Evolutionary conservation across 371 early-diverging fungal genomes (phyloP).

Genomic region (Actinomortierella wolfii): DNA sequence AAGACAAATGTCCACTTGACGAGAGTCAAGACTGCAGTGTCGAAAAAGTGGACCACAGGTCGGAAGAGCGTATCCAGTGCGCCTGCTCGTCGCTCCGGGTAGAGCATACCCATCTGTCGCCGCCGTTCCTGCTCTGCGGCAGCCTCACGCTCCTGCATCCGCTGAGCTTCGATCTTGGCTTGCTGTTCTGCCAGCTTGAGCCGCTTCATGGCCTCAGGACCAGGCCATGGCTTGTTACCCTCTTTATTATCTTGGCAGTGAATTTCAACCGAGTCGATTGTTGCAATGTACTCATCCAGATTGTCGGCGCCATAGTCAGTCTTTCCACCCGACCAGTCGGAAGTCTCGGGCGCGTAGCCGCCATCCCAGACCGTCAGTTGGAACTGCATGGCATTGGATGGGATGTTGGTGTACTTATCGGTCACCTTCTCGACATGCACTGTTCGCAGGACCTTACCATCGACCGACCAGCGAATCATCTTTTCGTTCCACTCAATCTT

Average conservation of each 20-base stretch:
- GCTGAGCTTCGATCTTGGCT: not conserved
- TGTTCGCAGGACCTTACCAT: constrained; percentile 21
- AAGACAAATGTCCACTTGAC: constrained; percentile 35
- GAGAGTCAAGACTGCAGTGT: constrained; percentile 18
- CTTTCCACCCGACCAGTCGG: constrained; percentile 29
- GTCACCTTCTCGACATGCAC: constrained; percentile 11
- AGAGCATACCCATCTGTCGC: not conserved
- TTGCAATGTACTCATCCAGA: constrained; percentile 26
- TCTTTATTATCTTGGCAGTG: constrained; percentile 26
- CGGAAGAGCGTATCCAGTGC: no score
- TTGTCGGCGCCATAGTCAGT: constrained; percentile 20
- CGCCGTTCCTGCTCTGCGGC: not conserved
- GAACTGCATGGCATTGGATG: constrained; percentile 29
- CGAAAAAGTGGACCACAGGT: constrained; percentile 2
- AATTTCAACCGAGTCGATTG: constrained; percentile 21
- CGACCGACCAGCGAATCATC: constrained; percentile 28
- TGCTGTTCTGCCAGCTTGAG: constrained; percentile 14
- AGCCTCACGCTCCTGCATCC: constrained; percentile 1
- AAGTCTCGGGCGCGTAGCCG: constrained; percentile 14
- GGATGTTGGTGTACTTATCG: constrained; percentile 10
- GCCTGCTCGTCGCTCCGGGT: no score
- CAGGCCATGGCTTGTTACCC: constrained; percentile 36
- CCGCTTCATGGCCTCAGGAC: constrained; percentile 27
- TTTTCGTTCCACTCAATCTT: constrained; percentile 30
- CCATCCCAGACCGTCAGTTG: constrained; percentile 40